Base-by-base conservation (phyloP, 805 yeast genomes). In the Komagataella phaffii region DNA sequence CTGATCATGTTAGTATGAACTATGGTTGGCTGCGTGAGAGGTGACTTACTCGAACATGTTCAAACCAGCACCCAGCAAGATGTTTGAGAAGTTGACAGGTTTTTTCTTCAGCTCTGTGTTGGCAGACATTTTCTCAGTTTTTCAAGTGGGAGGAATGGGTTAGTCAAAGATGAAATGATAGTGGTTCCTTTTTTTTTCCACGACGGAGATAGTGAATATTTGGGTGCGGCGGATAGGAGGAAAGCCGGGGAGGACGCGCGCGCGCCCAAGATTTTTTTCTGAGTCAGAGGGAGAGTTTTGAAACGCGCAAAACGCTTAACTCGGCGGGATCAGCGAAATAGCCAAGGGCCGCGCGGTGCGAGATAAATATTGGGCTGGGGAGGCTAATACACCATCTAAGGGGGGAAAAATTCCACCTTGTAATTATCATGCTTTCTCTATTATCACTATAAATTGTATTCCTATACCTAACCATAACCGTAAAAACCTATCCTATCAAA, bases 61-160 rank as follows among this genome's bases (percentile, higher is more conserved):
- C 58, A 93, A 77, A 44, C 89, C 96, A 1, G 97, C 96, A 56
- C 98, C 98, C 53, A 93, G 76, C 52, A 88, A 76, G 67, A 93
- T 86, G 74, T 91, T 91, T 61, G 96, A 80, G 68, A 87, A 85
- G 56, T 85, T 83, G 59, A 93, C 77, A 50, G 95, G 91, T 68
- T 88, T 91, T 73, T 88, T 89, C 66, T 88, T 74, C 52, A 83
- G 64, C 54, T 69, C 70, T 24, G 45, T 40, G 45, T 30, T 30
- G n/a, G 40, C 14, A 30, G 40, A 30, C 40, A 30, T 30, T 14
- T 30, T 30, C 40, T 4, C 40, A 8, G 40, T 10, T 14, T 30
- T 30, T 30, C 40, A 30, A 30, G 12, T 30, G 6, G 8, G 40
- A 30, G 12, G 40, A 30, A 10, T 10, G 3, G 40, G 14, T 30